Conservation (phyloP, 1,139 yeast species). For the Suhomyces kunorum region DNA sequence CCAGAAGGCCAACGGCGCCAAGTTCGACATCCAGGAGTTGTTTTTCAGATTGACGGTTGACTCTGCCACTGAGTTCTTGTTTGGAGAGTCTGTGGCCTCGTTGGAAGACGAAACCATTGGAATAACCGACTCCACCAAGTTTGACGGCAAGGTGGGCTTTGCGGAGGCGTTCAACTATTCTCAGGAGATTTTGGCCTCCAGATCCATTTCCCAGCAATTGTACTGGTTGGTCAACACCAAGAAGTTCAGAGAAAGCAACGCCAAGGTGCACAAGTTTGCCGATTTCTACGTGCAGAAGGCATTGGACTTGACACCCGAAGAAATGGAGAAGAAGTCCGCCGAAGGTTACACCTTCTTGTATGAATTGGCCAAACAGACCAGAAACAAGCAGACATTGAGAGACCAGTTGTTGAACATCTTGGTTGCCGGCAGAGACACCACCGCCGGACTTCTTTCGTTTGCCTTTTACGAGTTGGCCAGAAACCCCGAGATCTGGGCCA, state of each 20-base stretch:
- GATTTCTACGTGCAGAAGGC: conserved; percentile 32
- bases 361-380: conserved; percentile 47
- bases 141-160: conserved; percentile 31
- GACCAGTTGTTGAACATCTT: conserved; percentile 49
- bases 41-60: conserved; percentile 43
- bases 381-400: conserved; percentile 43
- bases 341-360: conserved; percentile 46
- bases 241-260: conserved; percentile 30
- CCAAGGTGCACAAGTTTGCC: conserved; percentile 30
- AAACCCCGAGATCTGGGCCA: conserved; percentile 37
- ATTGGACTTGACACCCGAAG: conserved; percentile 31
- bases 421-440: conserved; percentile 51
- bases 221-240: conserved; percentile 31
- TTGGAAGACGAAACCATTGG: conserved; percentile 33
- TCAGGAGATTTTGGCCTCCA: conserved; percentile 31
- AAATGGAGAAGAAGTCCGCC: conserved; percentile 38
- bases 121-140: conserved; percentile 17
- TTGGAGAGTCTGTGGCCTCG: conserved; percentile 38
- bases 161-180: conserved; percentile 35
- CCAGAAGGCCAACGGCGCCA: conserved; percentile 21
- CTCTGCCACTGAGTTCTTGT: conserved; percentile 44
- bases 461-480: conserved; percentile 44
- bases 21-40: conserved; percentile 39
- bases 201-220: conserved; percentile 32
- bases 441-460: conserved; percentile 48